phyloP scores from a whole-genome alignment of 2,329 filamentous ascomycete genomes.

The Alternaria longipes region DNA sequence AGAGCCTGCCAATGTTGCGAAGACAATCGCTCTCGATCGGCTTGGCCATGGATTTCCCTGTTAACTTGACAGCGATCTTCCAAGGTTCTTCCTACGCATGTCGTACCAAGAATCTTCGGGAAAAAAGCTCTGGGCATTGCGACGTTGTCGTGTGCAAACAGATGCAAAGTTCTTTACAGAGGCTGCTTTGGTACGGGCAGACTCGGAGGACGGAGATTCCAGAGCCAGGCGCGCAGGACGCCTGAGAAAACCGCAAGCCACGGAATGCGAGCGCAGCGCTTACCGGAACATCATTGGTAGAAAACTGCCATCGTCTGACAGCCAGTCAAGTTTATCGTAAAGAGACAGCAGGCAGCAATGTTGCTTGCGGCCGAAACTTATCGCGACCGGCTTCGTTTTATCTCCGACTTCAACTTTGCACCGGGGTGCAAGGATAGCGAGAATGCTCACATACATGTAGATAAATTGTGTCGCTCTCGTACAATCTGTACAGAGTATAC shows the following conservation, averaged over 20 bases:
- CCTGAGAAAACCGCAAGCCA: constrained; percentile 4
- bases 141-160: not conserved
- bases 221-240: not conserved
- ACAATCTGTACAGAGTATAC: not conserved
- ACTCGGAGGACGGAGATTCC: constrained; percentile 7
- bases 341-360: not conserved
- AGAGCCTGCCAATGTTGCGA: not conserved
- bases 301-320: not conserved
- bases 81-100: not conserved
- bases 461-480: not conserved
- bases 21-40: not conserved
- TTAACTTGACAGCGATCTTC: not conserved
- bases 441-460: not conserved
- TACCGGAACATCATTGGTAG: constrained; percentile 11
- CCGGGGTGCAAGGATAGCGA: not conserved
- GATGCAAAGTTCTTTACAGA: not conserved
- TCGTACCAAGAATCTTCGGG: not conserved
- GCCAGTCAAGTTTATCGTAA: not conserved
- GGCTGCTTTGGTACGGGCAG: not conserved
- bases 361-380: constrained; percentile 8
- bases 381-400: not conserved
- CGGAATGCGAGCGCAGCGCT: not conserved
- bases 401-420: not conserved
- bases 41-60: not conserved
- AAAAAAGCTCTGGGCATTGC: not conserved